Evolutionary conservation across 352 stramenopile genomes (phyloP).

Genomic region (Phytophthora cryptogea): DNA sequence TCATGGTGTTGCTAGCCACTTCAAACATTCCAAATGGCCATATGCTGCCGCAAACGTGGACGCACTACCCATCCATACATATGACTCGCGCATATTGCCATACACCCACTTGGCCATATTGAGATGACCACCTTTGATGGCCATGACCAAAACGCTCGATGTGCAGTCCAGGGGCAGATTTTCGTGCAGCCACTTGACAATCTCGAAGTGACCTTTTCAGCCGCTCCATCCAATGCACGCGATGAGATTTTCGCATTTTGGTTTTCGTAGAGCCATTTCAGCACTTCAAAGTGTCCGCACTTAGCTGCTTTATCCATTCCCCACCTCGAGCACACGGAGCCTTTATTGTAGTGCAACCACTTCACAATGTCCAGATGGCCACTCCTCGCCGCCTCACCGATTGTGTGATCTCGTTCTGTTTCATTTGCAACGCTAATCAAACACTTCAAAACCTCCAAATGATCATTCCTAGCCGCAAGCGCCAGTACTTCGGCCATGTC

Average conservation of each 20-base stretch:
- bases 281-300: neutral
- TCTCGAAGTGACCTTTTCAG: constrained; percentile 18
- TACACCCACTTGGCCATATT: neutral
- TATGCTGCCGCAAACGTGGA: neutral
- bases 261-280: constrained; percentile 1
- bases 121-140: constrained; percentile 3
- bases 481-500: neutral
- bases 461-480: neutral
- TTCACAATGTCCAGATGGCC: neutral
- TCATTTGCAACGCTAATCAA: neutral
- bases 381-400: neutral
- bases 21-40: neutral
- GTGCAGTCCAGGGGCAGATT: neutral
- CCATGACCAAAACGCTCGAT: neutral
- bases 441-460: constrained; percentile 11
- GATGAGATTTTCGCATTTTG: no score
- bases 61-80: neutral
- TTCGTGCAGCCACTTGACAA: constrained; percentile 9
- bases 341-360: neutral
- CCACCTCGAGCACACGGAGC: neutral
- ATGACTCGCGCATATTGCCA: neutral
- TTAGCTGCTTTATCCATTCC: neutral
- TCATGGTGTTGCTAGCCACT: constrained; percentile 2
- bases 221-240: neutral
- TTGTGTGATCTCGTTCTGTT: neutral